Percentiles rank a stretch among this genome's conserved stretches.
phyloP scores from a whole-genome alignment of 306 rosid genomes.

The Cercis canadensis region DNA sequence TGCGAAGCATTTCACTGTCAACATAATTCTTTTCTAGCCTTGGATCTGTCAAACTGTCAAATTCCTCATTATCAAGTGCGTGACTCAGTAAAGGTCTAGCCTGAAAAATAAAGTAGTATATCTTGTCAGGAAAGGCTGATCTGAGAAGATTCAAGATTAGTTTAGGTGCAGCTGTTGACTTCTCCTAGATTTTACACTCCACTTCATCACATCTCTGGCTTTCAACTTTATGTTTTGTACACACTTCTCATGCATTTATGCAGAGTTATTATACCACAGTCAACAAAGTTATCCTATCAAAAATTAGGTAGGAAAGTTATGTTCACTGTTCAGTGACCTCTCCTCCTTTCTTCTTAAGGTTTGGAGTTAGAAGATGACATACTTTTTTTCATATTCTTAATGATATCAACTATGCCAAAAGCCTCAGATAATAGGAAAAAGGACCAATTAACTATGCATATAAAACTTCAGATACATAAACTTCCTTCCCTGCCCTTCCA shows the following conservation, averaged over 20 bases:
- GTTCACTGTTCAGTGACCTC: not conserved
- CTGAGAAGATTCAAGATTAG: constrained; percentile 12
- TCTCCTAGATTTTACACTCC: constrained; percentile 15
- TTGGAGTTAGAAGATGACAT: constrained; percentile 7
- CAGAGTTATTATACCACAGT: constrained; percentile 1
- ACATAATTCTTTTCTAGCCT: constrained; percentile 69
- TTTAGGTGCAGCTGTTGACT: constrained; percentile 14
- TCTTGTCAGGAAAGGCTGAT: constrained; percentile 39
- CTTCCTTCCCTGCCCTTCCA: too few species aligned
- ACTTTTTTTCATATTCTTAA: too few species aligned
- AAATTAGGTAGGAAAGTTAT: not conserved
- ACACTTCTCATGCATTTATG: constrained; percentile 13
- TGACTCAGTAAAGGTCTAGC: constrained; percentile 81
- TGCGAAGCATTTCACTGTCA: constrained; percentile 68
- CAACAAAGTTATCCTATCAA: too few species aligned
- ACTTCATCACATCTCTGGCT: not conserved
- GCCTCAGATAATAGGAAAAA: too few species aligned
- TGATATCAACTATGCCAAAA: too few species aligned
- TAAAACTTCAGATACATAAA: too few species aligned
- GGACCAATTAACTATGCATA: too few species aligned
- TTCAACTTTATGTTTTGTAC: not conserved
- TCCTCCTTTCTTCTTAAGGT: not conserved
- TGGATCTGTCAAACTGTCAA: constrained; percentile 64
- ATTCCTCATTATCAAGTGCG: constrained; percentile 69
- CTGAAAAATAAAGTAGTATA: constrained; percentile 47